Conservation (phyloP, 192 early-diverging fungal species). For the Podochytrium sp. region DNA sequence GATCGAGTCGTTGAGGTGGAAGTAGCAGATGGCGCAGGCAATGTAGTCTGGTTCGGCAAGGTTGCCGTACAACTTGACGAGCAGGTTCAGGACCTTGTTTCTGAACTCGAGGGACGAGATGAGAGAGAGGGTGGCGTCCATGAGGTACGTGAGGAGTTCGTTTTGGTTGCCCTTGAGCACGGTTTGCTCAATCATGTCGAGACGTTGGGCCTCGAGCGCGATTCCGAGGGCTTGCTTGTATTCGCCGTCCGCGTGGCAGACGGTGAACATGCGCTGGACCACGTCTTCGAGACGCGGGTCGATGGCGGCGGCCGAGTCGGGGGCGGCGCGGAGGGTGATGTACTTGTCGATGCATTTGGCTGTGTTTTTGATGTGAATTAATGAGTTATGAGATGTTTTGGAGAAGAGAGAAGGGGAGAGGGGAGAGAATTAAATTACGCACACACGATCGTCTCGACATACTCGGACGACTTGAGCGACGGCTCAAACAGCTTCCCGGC, state of each 20-base stretch:
- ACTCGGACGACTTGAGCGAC: conserved; percentile 74
- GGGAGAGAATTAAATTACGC: conserved; percentile 37
- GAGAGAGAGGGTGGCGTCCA: conserved; percentile 83
- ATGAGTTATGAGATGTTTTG: conserved; percentile 17
- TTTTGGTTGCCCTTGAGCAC: conserved; percentile 64
- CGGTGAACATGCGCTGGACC: conserved; percentile 93
- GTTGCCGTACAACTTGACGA: conserved; percentile 76
- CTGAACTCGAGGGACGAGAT: conserved; percentile 82
- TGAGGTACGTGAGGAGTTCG: conserved; percentile 81
- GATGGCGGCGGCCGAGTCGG: conserved; percentile 50
- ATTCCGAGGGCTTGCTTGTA: conserved; percentile 95
- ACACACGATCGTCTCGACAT: conserved; percentile 94
- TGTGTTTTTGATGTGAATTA: conserved; percentile 47
- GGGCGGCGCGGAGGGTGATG: conserved; percentile 72
- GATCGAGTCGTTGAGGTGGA: conserved; percentile 84
- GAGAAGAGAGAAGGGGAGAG: not conserved
- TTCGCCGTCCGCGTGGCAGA: conserved; percentile 85
- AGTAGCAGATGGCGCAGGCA: conserved; percentile 86
- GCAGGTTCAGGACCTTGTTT: conserved; percentile 76
- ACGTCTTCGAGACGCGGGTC: conserved; percentile 84
- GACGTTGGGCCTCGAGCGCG: conserved; percentile 86
- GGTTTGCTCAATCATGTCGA: conserved; percentile 89
- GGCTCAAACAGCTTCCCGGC: conserved; percentile 90
- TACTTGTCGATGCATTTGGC: conserved; percentile 96
- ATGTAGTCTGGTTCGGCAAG: conserved; percentile 88